Percentiles rank a stretch among this genome's conserved stretches.
Conservation (phyloP, 2,329 filamentous ascomycete genomes). For the Pseudocercospora vitis region DNA sequence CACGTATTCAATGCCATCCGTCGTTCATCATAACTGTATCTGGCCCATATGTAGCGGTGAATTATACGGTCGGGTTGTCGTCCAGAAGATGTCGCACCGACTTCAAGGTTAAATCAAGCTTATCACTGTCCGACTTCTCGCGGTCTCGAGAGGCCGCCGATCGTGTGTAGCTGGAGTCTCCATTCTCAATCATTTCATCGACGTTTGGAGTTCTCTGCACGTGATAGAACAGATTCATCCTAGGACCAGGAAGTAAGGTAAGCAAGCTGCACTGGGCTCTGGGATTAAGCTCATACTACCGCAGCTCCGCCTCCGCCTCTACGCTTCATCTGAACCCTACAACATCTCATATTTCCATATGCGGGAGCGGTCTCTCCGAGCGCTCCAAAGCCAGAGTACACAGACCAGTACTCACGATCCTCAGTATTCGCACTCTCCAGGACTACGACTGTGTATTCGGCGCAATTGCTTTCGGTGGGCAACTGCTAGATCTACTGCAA, state of each 20-base stretch:
- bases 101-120: slow-evolving; percentile 8
- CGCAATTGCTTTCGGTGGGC: slow-evolving; percentile 11
- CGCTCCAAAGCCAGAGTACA: slow-evolving; percentile 8
- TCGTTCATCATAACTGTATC: too few species aligned
- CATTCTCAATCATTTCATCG: too few species aligned
- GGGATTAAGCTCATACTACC: neutral
- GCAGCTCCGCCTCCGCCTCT: neutral
- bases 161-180: slow-evolving; percentile 2
- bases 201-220: too few species aligned
- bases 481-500: slow-evolving; percentile 10
- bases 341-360: slow-evolving; percentile 1
- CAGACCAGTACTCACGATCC: slow-evolving; percentile 4
- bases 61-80: neutral
- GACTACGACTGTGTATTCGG: slow-evolving; percentile 9
- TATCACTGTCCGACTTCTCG: slow-evolving; percentile 2
- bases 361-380: slow-evolving; percentile 5
- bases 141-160: neutral
- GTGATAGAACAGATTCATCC: slow-evolving; percentile 11
- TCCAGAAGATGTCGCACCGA: slow-evolving; percentile 12
- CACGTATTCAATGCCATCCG: too few species aligned
- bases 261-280: neutral
- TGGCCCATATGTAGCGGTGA: too few species aligned
- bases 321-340: neutral
- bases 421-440: neutral
- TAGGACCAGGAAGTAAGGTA: slow-evolving; percentile 6